phyloP scores from a whole-genome alignment of 2,329 filamentous ascomycete species.

The Lachnellula willkommii region DNA sequence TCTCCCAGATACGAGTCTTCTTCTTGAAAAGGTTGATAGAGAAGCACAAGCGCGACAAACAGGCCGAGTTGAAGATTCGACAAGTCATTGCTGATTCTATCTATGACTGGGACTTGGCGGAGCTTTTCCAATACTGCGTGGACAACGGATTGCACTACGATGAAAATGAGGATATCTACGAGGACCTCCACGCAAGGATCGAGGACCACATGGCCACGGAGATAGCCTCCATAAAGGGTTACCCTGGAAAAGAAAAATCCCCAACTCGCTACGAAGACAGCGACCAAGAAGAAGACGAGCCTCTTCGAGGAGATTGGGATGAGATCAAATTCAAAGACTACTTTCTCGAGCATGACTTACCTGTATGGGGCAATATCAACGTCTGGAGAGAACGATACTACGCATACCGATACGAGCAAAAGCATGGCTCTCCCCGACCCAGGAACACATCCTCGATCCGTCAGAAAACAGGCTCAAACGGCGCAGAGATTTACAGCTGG shows the following conservation, averaged over 20 bases:
- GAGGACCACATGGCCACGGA: neutral
- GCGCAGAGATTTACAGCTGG: slow-evolving; percentile 1
- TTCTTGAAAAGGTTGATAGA: neutral
- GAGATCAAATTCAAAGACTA: neutral
- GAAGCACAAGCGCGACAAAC: neutral
- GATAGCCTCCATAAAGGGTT: neutral
- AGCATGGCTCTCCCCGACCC: neutral
- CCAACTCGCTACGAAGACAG: neutral
- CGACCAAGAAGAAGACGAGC: neutral
- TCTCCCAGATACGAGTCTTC: neutral
- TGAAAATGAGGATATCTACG: neutral
- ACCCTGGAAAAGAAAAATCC: neutral
- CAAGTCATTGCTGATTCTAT: neutral
- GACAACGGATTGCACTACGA: neutral
- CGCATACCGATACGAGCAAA: slow-evolving; percentile 1
- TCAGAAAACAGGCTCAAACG: neutral
- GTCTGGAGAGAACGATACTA: slow-evolving; percentile 5
- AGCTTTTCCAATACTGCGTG: neutral
- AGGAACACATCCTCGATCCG: neutral
- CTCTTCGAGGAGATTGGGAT: neutral
- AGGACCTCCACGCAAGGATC: neutral
- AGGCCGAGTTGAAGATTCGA: neutral
- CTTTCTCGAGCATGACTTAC: neutral
- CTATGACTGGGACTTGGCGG: neutral
- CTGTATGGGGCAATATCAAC: neutral